phyloP scores from a whole-genome alignment of 1,284 basidiomycete species.

The Uromyces viciae-fabae region DNA sequence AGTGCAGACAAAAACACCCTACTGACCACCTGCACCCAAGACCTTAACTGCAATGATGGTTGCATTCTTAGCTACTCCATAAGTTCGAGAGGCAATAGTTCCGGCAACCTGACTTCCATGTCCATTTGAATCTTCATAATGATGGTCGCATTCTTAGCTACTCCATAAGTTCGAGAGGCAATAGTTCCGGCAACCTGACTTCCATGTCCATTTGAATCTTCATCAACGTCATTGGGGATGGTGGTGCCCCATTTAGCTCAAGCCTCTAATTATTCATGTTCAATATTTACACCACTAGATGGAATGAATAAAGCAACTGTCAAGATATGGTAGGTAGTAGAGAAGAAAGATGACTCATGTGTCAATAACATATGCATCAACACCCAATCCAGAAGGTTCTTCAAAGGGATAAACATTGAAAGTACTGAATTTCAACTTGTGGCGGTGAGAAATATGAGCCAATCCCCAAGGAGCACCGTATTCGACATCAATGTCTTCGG shows the following conservation, averaged over 20 bases:
- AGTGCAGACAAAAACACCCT: neutral
- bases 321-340: neutral
- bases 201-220: conserved; percentile 66
- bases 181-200: conserved; percentile 70
- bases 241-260: conserved; percentile 79
- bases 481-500: conserved; percentile 31
- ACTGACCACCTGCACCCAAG: conserved; percentile 62
- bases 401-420: conserved; percentile 83
- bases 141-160: conserved; percentile 91
- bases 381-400: conserved; percentile 73
- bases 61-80: conserved; percentile 92
- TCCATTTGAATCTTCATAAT: conserved; percentile 68
- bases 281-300: conserved; percentile 82
- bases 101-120: conserved; percentile 73
- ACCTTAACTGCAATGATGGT: conserved; percentile 96
- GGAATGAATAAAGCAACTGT: conserved; percentile 53
- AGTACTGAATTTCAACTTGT: conserved; percentile 71
- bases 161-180: conserved; percentile 78
- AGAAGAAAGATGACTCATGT: conserved; percentile 51
- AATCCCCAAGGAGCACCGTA: conserved; percentile 66
- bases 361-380: conserved; percentile 70
- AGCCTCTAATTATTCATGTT: conserved; percentile 81
- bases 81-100: conserved; percentile 66
- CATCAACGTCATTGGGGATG: conserved; percentile 73
- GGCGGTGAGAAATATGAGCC: conserved; percentile 86